Evolutionary conservation across 495 filamentous ascomycete species (phyloP).

Genomic region (Clavariopsis aquatica): DNA sequence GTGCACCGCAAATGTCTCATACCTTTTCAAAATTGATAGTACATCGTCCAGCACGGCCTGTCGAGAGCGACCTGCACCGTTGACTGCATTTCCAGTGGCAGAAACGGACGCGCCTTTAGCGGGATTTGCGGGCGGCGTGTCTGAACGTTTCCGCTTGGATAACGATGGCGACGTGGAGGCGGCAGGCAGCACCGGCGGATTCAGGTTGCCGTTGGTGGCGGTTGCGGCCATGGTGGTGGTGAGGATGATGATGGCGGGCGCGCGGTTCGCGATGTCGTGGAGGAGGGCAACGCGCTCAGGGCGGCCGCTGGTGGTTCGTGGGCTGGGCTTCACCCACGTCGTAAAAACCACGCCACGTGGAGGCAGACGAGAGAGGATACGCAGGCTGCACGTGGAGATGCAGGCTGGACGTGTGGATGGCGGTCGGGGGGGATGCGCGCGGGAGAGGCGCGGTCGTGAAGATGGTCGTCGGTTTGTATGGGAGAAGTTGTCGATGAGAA

Average conservation of each 20-base stretch:
- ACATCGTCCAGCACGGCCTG: conserved; percentile 36
- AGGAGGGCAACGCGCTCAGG: conserved; percentile 36
- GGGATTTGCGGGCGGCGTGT: conserved; percentile 20
- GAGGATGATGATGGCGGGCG: conserved; percentile 12
- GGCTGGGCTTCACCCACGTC: neutral
- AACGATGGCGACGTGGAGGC: conserved; percentile 38
- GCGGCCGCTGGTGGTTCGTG: neutral
- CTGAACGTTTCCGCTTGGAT: conserved; percentile 42
- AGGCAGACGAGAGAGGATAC: neutral
- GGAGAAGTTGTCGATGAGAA: conserved; percentile 4
- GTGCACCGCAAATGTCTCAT: neutral
- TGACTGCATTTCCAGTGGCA: neutral
- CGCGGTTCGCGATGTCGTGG: conserved; percentile 22
- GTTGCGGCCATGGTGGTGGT: conserved; percentile 40
- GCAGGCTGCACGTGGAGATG: neutral
- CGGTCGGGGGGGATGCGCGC: conserved; percentile 4
- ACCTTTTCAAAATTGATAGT: conserved; percentile 38
- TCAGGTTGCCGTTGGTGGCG: conserved; percentile 40
- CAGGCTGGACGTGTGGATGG: neutral
- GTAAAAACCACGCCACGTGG: neutral
- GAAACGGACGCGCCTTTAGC: conserved; percentile 33
- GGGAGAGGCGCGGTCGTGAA: neutral
- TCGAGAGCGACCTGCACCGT: conserved; percentile 8
- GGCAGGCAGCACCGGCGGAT: conserved; percentile 34
- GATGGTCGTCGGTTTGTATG: conserved; percentile 1